Base-by-base conservation (phyloP, 2,329 filamentous ascomycete species). In the Diaporthe nobilis region DNA sequence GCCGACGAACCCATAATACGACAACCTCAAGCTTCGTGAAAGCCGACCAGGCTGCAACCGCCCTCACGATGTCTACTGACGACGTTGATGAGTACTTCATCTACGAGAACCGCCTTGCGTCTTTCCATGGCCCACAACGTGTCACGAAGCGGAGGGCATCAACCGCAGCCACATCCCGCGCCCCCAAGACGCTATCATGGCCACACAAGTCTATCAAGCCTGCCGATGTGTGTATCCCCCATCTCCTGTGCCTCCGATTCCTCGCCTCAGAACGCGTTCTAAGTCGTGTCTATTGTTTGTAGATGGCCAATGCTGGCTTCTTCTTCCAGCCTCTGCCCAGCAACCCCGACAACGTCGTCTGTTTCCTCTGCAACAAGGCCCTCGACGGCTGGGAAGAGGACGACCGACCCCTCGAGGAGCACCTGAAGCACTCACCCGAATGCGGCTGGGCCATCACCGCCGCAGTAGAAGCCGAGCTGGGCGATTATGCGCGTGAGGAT, bases 261-360 rank as follows among this genome's bases (percentile, higher is more conserved):
- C 10, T 51, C 31, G 17, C 12, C 9, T 37, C 2, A 8, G 17
- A 15, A 65, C 28, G 34, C 47, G 34, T 65, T 9, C 37, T 31
- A 31, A 57, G 83, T 81, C 73, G 15, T 51, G 70, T 55, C 58
- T 42, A 51, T 28, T 25, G 4, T 22, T 31, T 55, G 17, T 82
- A 98, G 94, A 92, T 99, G 80, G 96, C 97, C 6, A 92, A 91
- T 81, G 96, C 97, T 74, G 97, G 97, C 51, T 98, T 99, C 86
- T 97, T 93, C 85, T 98, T 95, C 85, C 91, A 92, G 77, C 96
- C 97, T 2, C 91, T 90, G 20, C 88, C 91, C 71, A 89, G 91
- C 63, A 94, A 92, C 81, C 93, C 93, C 51, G 97, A 99, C 84
- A 98, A 98, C 83, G 94, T 94, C 65, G 90, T 92, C 79, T 99